Conservation (phyloP, 306 rosid species). For the Cercis canadensis region DNA sequence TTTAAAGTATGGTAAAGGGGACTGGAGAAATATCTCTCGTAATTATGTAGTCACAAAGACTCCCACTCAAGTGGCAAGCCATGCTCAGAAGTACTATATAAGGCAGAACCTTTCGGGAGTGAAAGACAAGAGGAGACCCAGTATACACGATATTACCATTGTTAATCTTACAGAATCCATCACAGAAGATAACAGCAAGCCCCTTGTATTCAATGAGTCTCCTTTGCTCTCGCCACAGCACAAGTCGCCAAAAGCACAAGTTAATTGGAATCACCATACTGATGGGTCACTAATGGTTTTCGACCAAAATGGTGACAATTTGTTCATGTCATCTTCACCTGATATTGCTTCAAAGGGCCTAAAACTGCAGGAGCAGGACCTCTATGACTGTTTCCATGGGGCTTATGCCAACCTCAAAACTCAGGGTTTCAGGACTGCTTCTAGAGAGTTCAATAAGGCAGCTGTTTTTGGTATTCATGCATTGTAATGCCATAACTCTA, state of each 20-base stretch:
- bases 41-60: slow-evolving; percentile 73
- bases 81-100: slow-evolving; percentile 81
- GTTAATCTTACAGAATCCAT: slow-evolving; percentile 62
- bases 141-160: slow-evolving; percentile 93
- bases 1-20: slow-evolving; percentile 85
- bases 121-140: slow-evolving; percentile 87
- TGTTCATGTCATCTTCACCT: slow-evolving; percentile 53
- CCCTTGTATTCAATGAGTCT: slow-evolving; percentile 47
- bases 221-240: slow-evolving; percentile 47
- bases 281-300: slow-evolving; percentile 58
- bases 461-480: slow-evolving; percentile 44
- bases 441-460: slow-evolving; percentile 58
- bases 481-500: slow-evolving; percentile 37
- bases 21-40: slow-evolving; percentile 92
- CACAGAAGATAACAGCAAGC: slow-evolving; percentile 45
- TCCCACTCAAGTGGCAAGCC: slow-evolving; percentile 61
- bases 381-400: slow-evolving; percentile 57
- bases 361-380: slow-evolving; percentile 54
- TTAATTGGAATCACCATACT: slow-evolving; percentile 47
- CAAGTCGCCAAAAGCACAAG: slow-evolving; percentile 42
- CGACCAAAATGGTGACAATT: slow-evolving; percentile 51
- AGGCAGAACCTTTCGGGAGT: slow-evolving; percentile 89
- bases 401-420: slow-evolving; percentile 51
- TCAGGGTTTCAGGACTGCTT: slow-evolving; percentile 49
- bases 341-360: slow-evolving; percentile 48